phyloP scores from a whole-genome alignment of 1,284 basidiomycete species.

The Leccinum solheimii region DNA sequence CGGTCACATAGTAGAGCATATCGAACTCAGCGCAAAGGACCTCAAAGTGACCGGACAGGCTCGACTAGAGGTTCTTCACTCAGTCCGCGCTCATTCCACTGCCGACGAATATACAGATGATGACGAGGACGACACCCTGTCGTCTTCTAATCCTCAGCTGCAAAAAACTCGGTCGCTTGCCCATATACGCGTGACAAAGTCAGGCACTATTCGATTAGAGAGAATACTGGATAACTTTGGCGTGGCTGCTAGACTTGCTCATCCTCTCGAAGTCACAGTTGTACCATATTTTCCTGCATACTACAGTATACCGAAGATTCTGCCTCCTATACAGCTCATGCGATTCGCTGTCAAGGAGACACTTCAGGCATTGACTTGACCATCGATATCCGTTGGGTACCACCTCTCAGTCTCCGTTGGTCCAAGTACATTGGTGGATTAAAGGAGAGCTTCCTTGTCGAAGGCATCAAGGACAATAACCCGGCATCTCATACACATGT shows the following conservation, averaged over 20 bases:
- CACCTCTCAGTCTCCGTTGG: too few relatives aligned
- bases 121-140: slow-evolving; percentile 42
- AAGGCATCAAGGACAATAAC: slow-evolving; percentile 73
- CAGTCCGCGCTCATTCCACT: slow-evolving; percentile 47
- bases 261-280: too few relatives aligned
- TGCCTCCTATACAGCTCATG: too few relatives aligned
- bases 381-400: too few relatives aligned
- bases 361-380: too few relatives aligned
- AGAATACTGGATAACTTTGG: slow-evolving; percentile 68
- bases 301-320: too few relatives aligned
- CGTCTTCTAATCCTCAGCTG: slow-evolving; percentile 39
- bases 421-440: slow-evolving; percentile 49
- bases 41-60: slow-evolving; percentile 64
- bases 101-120: slow-evolving; percentile 62
- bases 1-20: slow-evolving; percentile 45
- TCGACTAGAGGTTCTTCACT: slow-evolving; percentile 52
- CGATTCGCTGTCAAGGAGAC: too few relatives aligned
- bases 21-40: slow-evolving; percentile 64
- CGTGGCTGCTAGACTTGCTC: too few relatives aligned
- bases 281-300: too few relatives aligned
- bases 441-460: slow-evolving; percentile 71
- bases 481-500: slow-evolving; percentile 19
- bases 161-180: slow-evolving; percentile 72
- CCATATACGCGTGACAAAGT: slow-evolving; percentile 70
- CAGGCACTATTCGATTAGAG: slow-evolving; percentile 75